These are phyloP conservation scores for Persicaria tinctoria DNA, from an alignment of 148 eudicot species.

Conservation along the genomic window DNA sequence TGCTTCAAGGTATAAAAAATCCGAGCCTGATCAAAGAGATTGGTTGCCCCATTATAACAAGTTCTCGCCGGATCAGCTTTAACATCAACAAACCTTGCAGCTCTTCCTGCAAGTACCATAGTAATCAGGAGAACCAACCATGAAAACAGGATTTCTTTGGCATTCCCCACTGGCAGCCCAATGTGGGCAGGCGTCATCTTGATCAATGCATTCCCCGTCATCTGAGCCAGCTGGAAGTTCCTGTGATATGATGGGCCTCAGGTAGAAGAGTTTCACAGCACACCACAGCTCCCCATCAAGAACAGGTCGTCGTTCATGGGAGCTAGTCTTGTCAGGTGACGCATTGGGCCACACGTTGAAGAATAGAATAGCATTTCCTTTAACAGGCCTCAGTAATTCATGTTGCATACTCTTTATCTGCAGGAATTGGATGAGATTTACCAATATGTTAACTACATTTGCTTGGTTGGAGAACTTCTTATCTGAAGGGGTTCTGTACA, in stretches of 20 bases:
- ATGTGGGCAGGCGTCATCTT: conserved; percentile 69
- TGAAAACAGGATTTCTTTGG: conserved; percentile 61
- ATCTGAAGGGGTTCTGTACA: not conserved
- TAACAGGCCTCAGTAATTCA: conserved; percentile 41
- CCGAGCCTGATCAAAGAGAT: not conserved
- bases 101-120: conserved; percentile 95
- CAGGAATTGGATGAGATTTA: conserved; percentile 8
- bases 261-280: conserved; percentile 51
- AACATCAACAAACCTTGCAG: conserved; percentile 64
- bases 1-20: not conserved
- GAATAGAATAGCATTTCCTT: conserved; percentile 78
- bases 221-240: conserved; percentile 17
- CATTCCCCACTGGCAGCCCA: conserved; percentile 96
- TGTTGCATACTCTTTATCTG: conserved; percentile 32
- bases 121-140: conserved; percentile 94
- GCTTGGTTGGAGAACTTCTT: not conserved
- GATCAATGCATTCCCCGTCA: conserved; percentile 61
- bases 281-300: conserved; percentile 75
- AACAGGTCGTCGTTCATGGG: conserved; percentile 63
- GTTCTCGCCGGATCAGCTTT: not conserved
- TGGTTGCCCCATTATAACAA: not conserved
- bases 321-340: conserved; percentile 56
- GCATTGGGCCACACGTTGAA: conserved; percentile 68
- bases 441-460: too few relatives aligned
- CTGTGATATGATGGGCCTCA: conserved; percentile 24